Percentiles rank a stretch among this genome's conserved stretches.
phyloP scores from a whole-genome alignment of 140 eudicot species.

The Oenanthe javanica region DNA sequence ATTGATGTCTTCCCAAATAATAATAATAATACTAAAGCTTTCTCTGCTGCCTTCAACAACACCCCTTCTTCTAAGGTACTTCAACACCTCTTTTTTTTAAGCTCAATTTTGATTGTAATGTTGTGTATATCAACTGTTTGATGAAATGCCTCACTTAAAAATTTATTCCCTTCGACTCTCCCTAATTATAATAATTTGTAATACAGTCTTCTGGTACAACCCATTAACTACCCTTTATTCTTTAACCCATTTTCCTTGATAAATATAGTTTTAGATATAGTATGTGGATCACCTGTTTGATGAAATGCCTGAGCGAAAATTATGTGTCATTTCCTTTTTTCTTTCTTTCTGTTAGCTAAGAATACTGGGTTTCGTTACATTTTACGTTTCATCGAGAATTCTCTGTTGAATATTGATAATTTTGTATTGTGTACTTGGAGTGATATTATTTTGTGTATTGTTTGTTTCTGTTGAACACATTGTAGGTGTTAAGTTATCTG shows the following conservation, averaged over 20 bases:
- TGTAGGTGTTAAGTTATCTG: conserved; percentile 52
- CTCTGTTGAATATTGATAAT: neutral
- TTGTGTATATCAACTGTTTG: neutral
- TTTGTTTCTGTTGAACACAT: neutral
- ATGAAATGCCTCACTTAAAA: neutral
- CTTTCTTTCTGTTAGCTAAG: neutral
- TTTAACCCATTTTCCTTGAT: neutral
- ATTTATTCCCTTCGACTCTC: no score
- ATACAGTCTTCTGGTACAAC: neutral
- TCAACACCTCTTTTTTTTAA: no score
- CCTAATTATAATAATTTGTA: neutral
- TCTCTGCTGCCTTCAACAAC: conserved; percentile 9
- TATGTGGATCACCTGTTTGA: conserved; percentile 35
- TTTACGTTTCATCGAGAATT: neutral
- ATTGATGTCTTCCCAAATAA: conserved; percentile 38
- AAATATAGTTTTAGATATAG: neutral
- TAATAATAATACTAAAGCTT: neutral
- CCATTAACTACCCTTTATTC: neutral
- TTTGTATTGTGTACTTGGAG: neutral
- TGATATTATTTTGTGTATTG: neutral
- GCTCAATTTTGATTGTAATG: neutral
- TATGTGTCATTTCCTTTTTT: neutral
- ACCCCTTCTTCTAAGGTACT: conserved; percentile 31
- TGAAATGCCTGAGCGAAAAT: conserved; percentile 20
- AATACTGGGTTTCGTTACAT: neutral